These are phyloP conservation scores for Didymella exigua DNA, from an alignment of 2,329 filamentous ascomycete genomes.

Conservation along the genomic window DNA sequence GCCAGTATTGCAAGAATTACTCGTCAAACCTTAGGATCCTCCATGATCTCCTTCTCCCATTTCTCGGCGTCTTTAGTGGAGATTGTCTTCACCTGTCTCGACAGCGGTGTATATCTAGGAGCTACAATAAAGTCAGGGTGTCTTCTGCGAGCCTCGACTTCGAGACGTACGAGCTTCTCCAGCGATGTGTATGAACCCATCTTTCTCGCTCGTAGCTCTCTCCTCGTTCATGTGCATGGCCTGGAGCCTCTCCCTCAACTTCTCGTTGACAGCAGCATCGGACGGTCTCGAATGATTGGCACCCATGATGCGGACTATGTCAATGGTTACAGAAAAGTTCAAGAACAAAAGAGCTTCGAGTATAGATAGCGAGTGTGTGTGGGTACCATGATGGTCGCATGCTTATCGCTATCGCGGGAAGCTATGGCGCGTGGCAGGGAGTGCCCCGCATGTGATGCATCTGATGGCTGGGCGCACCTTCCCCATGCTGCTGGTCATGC, in stretches of 20 bases:
- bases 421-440: slow-evolving; percentile 11
- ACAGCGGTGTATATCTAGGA: slow-evolving; percentile 34
- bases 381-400: slow-evolving; percentile 16
- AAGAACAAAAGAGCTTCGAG: slow-evolving; percentile 1
- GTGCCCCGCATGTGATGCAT: slow-evolving; percentile 11
- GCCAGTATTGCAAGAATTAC: background rate
- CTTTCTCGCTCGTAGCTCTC: slow-evolving; percentile 51
- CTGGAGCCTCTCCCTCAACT: slow-evolving; percentile 50
- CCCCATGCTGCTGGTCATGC: slow-evolving; percentile 5
- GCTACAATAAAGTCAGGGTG: slow-evolving; percentile 21
- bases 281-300: slow-evolving; percentile 42
- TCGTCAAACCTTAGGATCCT: slow-evolving; percentile 65
- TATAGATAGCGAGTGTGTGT: background rate
- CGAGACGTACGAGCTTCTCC: slow-evolving; percentile 49
- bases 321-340: background rate
- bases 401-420: slow-evolving; percentile 14
- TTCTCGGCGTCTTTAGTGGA: slow-evolving; percentile 58
- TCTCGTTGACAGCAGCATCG: slow-evolving; percentile 46
- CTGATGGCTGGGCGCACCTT: slow-evolving; percentile 10
- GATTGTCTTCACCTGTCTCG: slow-evolving; percentile 49
- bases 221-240: slow-evolving; percentile 55
- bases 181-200: slow-evolving; percentile 61
- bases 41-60: slow-evolving; percentile 67
- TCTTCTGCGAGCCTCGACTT: background rate
- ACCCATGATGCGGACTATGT: slow-evolving; percentile 37